Evolutionary conservation across 176 grass and related monocot species (phyloP).

Genomic region (Musa beccarii): DNA sequence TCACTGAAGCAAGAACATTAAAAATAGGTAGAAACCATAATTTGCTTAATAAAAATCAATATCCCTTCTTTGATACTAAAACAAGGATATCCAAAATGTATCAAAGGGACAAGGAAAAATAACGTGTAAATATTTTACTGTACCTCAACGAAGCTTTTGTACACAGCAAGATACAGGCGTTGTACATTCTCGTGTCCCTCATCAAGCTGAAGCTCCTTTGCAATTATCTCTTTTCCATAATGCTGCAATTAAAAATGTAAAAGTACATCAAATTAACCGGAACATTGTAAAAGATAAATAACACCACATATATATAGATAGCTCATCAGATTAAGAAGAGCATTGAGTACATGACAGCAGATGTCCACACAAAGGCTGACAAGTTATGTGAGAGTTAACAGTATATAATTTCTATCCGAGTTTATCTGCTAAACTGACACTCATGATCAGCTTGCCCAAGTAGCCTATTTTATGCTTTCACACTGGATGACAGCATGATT

Average conservation of each 20-base stretch:
- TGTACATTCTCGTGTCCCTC: slow-evolving; percentile 15
- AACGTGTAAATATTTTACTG: not conserved
- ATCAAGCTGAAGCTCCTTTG: slow-evolving; percentile 20
- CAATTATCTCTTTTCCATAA: slow-evolving; percentile 26
- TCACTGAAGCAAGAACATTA: not conserved
- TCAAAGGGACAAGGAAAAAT: no score
- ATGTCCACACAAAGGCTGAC: no score
- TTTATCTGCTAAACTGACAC: no score
- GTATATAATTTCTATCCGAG: no score
- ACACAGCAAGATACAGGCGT: slow-evolving; percentile 11
- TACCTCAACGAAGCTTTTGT: slow-evolving; percentile 22
- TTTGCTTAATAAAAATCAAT: not conserved
- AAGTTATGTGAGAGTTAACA: no score
- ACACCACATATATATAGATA: not conserved
- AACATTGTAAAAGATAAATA: not conserved
- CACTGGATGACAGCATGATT: no score
- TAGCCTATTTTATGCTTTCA: no score
- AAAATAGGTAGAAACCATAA: not conserved
- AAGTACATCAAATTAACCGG: not conserved
- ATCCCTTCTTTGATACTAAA: not conserved
- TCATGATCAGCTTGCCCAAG: no score
- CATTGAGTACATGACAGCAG: no score
- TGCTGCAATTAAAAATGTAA: slow-evolving; percentile 6
- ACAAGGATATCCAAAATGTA: no score
- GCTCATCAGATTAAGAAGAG: no score